These are phyloP conservation scores for Lyophyllum decastes DNA, from an alignment of 768 basidiomycete species.

Conservation along the genomic window DNA sequence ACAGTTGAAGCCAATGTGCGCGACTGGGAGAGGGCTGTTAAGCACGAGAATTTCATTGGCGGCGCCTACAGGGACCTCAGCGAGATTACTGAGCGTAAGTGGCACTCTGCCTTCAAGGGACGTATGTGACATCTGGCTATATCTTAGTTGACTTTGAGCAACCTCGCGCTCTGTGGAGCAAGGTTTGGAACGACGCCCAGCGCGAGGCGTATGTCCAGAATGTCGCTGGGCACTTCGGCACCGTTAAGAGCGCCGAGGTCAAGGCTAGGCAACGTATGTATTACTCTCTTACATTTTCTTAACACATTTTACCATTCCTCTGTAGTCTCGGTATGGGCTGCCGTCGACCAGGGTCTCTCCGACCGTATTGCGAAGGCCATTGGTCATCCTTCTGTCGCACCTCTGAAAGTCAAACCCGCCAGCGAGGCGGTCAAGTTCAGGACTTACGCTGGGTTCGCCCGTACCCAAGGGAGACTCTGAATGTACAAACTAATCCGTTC, in stretches of 20 bases:
- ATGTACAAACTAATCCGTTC: conserved; percentile 10
- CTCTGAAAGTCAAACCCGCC: conserved; percentile 64
- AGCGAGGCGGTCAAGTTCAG: conserved; percentile 57
- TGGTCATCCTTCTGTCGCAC: conserved; percentile 55
- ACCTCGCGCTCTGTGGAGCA: conserved; percentile 67
- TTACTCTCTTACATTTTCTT: neutral
- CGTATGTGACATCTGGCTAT: too few species aligned
- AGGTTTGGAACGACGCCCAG: conserved; percentile 65
- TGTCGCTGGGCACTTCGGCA: conserved; percentile 60
- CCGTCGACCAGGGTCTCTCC: conserved; percentile 72
- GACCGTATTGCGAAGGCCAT: conserved; percentile 81
- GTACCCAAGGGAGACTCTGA: conserved; percentile 11
- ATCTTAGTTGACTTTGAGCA: conserved; percentile 80
- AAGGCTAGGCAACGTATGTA: conserved; percentile 67
- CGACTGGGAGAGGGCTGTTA: conserved; percentile 38
- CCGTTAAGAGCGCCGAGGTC: conserved; percentile 61
- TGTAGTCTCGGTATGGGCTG: conserved; percentile 76
- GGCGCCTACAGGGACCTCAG: conserved; percentile 67
- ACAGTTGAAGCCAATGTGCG: conserved; percentile 42
- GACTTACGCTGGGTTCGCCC: conserved; percentile 34
- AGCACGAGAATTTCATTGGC: conserved; percentile 79
- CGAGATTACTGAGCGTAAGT: conserved; percentile 79
- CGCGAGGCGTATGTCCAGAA: conserved; percentile 68
- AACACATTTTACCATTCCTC: neutral
- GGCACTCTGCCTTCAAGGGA: neutral